These are phyloP conservation scores for Prototheca wickerhamii DNA, from an alignment of 163 green algal genomes.

Conservation along the genomic window DNA sequence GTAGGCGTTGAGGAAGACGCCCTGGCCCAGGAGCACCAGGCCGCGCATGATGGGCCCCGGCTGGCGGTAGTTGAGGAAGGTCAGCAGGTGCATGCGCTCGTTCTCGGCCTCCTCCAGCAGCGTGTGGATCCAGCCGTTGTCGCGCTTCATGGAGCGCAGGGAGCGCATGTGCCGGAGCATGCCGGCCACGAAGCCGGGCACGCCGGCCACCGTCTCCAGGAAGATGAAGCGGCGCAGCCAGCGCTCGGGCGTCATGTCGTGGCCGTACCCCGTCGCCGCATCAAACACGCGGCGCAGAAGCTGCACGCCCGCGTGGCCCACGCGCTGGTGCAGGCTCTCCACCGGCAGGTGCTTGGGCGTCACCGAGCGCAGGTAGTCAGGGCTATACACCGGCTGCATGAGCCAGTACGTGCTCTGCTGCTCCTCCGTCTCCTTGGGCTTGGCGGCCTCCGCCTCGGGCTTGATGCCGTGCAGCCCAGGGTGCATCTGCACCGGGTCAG, in stretches of 20 bases:
- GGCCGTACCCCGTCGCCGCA: conserved; percentile 54
- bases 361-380: conserved; percentile 42
- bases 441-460: no score
- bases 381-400: conserved; percentile 48
- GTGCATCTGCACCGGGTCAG: neutral
- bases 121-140: conserved; percentile 78
- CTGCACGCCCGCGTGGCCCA: conserved; percentile 29
- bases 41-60: conserved; percentile 51
- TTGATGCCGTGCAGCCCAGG: neutral
- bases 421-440: neutral
- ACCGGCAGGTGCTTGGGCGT: conserved; percentile 21
- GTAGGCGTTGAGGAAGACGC: conserved; percentile 83
- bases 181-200: conserved; percentile 82
- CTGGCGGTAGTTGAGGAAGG: conserved; percentile 73
- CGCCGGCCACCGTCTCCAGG: conserved; percentile 88
- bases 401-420: conserved; percentile 18
- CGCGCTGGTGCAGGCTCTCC: conserved; percentile 22
- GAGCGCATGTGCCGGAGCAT: conserved; percentile 80
- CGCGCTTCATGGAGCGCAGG: conserved; percentile 63
- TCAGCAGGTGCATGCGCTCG: conserved; percentile 95
- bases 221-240: conserved; percentile 79
- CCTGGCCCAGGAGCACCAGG: conserved; percentile 54
- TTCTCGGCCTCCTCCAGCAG: conserved; percentile 90
- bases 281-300: conserved; percentile 58
- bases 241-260: conserved; percentile 54